Percentiles rank a stretch among this genome's conserved stretches.
Conservation (phyloP, 1,284 basidiomycete species). For the Mycosarcoma maydis region DNA sequence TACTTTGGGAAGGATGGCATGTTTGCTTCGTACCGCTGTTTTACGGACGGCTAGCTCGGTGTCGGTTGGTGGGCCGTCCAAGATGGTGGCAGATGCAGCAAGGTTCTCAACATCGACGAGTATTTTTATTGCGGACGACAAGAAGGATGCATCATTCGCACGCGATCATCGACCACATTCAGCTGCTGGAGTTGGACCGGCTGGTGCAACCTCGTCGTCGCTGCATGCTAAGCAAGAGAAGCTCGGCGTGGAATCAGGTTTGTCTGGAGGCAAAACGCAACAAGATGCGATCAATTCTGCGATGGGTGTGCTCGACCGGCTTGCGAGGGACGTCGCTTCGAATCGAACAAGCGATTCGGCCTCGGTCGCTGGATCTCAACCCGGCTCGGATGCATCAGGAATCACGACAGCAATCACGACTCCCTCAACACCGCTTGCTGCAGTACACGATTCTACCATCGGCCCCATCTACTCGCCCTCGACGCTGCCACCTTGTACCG, state of each 20-base stretch:
- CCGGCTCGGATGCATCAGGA: too few relatives aligned
- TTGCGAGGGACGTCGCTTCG: conserved; percentile 26
- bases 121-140: conserved; percentile 23
- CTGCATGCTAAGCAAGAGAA: conserved; percentile 17
- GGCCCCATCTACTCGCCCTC: conserved; percentile 41
- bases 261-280: conserved; percentile 20
- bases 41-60: neutral
- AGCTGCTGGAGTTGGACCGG: conserved; percentile 6
- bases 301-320: conserved; percentile 27
- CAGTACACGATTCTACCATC: conserved; percentile 5
- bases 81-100: neutral
- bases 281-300: conserved; percentile 31
- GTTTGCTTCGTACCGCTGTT: conserved; percentile 7
- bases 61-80: conserved; percentile 16
- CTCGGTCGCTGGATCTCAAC: too few relatives aligned
- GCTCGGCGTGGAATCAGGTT: neutral
- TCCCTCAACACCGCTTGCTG: conserved; percentile 8
- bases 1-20: conserved; percentile 30
- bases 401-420: conserved; percentile 8
- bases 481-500: conserved; percentile 52
- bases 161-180: conserved; percentile 23
- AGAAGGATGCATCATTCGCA: conserved; percentile 21
- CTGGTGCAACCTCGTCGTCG: conserved; percentile 4
- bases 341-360: too few relatives aligned
- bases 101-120: conserved; percentile 4